Conservation (phyloP, 2,329 filamentous ascomycete genomes). For the Dactylella cylindrospora region DNA sequence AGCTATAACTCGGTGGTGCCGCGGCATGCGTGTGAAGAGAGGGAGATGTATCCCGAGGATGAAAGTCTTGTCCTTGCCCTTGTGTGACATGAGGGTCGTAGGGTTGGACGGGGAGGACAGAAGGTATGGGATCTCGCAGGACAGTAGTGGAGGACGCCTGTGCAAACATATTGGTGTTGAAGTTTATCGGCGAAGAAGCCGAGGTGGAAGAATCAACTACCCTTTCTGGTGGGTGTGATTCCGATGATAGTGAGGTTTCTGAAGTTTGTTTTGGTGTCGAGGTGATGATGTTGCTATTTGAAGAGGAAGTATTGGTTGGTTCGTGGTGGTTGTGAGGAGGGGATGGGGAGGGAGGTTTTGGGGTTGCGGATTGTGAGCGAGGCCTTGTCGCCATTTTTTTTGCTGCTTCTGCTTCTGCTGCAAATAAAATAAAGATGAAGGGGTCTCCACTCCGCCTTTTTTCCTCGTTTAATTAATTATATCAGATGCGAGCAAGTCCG, state of each 20-base stretch:
- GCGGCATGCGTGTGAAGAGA: conserved; percentile 20
- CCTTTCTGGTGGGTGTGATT: too few relatives aligned
- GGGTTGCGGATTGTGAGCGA: conserved; percentile 34
- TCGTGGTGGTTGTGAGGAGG: not conserved
- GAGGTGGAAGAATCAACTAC: conserved; percentile 2
- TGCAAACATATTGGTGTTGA: conserved; percentile 39
- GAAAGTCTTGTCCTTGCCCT: conserved; percentile 3
- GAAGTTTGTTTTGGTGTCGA: not conserved
- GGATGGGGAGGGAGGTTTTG: conserved; percentile 28
- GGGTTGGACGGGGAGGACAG: not conserved
- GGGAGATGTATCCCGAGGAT: conserved; percentile 11
- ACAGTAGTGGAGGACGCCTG: conserved; percentile 2
- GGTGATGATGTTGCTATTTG: not conserved
- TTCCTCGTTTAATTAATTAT: too few relatives aligned
- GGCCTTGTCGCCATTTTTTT: conserved; percentile 35
- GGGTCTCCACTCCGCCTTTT: too few relatives aligned
- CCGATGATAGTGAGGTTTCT: too few relatives aligned
- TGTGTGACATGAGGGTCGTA: conserved; percentile 19
- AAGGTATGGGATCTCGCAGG: conserved; percentile 14
- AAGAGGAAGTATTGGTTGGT: too few relatives aligned
- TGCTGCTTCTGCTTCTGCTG: too few relatives aligned
- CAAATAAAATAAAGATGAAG: too few relatives aligned
- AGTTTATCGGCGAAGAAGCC: conserved; percentile 1
- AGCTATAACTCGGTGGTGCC: conserved; percentile 9
- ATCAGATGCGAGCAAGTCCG: too few relatives aligned